Evolutionary conservation across 495 filamentous ascomycete genomes (phyloP).

Genomic region (Penicillium turbatum): DNA sequence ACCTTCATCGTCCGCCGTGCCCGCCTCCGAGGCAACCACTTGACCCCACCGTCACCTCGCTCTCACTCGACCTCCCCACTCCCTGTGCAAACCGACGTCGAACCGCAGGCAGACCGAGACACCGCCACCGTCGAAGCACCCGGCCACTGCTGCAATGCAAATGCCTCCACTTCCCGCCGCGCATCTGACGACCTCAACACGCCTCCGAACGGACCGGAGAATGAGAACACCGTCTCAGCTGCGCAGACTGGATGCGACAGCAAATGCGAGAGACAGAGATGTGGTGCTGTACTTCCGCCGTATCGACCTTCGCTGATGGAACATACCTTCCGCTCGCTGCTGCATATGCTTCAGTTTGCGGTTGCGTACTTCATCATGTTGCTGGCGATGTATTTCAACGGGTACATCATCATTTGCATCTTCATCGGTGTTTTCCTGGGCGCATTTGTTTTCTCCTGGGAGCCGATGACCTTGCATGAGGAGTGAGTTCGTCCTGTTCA

Average conservation of each 20-base stretch:
- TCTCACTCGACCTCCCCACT: not conserved
- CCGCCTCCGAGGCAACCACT: conserved; percentile 15
- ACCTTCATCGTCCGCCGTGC: conserved; percentile 48
- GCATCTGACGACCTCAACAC: too few relatives aligned
- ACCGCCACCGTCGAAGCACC: too few relatives aligned
- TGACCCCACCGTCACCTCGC: conserved; percentile 1
- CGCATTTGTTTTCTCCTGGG: conserved; percentile 57
- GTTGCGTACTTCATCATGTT: conserved; percentile 71
- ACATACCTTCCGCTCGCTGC: conserved; percentile 55
- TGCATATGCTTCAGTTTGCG: conserved; percentile 65
- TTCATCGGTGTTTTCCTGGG: conserved; percentile 60
- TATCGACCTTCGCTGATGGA: conserved; percentile 51
- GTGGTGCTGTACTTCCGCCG: not conserved
- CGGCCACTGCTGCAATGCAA: too few relatives aligned
- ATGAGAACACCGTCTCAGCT: too few relatives aligned
- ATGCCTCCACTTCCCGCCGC: too few relatives aligned
- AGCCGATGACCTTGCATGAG: conserved; percentile 21
- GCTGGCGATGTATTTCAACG: conserved; percentile 64
- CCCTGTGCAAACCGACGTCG: not conserved
- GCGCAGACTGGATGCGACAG: too few relatives aligned
- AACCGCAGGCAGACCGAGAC: too few relatives aligned
- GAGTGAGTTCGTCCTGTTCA: conserved; percentile 11
- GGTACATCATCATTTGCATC: conserved; percentile 59
- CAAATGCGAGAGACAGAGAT: not conserved
- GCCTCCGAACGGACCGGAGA: too few relatives aligned